A percentile compares a stretch with the other conserved stretches of the same genome.
phyloP scores from a whole-genome alignment of 2,329 filamentous ascomycete species.

The Alternaria ethzedia region DNA sequence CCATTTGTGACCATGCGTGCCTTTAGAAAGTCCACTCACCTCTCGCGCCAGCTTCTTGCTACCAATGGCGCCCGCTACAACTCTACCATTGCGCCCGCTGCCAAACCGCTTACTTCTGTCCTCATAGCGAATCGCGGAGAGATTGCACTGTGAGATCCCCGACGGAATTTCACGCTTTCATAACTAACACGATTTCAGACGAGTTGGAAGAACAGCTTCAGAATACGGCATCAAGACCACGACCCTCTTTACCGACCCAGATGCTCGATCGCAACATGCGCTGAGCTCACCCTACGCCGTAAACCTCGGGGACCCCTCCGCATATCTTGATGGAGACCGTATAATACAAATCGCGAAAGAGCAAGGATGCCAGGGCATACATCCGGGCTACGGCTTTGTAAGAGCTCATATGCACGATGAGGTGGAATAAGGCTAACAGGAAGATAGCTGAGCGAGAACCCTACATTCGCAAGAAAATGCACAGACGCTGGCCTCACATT shows the following conservation, averaged over 20 bases:
- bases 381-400: conserved; percentile 91
- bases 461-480: conserved; percentile 85
- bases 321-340: conserved; percentile 90
- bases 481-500: conserved; percentile 90
- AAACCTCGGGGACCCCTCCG: conserved; percentile 80
- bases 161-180: background rate
- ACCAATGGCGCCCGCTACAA: conserved; percentile 39
- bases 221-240: conserved; percentile 91
- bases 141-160: conserved; percentile 72
- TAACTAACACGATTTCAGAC: conserved; percentile 50
- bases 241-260: conserved; percentile 92
- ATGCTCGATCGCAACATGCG: conserved; percentile 86
- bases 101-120: conserved; percentile 70
- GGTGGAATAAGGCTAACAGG: conserved; percentile 15
- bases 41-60: conserved; percentile 45
- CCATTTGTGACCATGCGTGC: conserved; percentile 43
- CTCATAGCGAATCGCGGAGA: conserved; percentile 97
- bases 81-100: conserved; percentile 36
- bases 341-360: conserved; percentile 89
- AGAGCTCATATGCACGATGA: conserved; percentile 15
- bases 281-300: conserved; percentile 82
- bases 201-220: conserved; percentile 86
- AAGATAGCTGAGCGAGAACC: conserved; percentile 79
- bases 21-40: conserved; percentile 39
- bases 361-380: conserved; percentile 86